Conservation (phyloP, 2,329 filamentous ascomycete species). For the Epichloe coenophiala region DNA sequence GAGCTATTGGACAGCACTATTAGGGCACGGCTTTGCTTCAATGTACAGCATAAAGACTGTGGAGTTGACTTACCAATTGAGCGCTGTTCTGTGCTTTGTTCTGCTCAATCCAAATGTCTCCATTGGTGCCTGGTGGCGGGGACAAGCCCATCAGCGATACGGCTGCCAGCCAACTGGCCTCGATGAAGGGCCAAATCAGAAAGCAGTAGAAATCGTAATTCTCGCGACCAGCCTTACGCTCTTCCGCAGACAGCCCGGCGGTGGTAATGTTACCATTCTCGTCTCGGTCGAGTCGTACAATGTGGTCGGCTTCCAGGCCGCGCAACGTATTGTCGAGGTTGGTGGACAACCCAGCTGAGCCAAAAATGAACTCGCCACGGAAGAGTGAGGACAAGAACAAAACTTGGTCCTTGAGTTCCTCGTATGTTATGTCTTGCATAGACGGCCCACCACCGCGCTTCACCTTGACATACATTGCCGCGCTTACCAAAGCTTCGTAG, state of each 20-base stretch:
- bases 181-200: conserved; percentile 95
- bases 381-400: conserved; percentile 87
- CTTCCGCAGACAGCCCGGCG: conserved; percentile 62
- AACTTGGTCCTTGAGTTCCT: conserved; percentile 64
- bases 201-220: conserved; percentile 99
- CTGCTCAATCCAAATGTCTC: conserved; percentile 65
- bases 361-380: conserved; percentile 93
- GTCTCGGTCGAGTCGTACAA: conserved; percentile 55
- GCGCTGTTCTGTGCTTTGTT: conserved; percentile 69
- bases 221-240: conserved; percentile 69
- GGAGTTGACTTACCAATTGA: conserved; percentile 47
- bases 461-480: conserved; percentile 77
- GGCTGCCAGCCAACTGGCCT: conserved; percentile 83
- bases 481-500: conserved; percentile 78
- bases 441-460: conserved; percentile 81
- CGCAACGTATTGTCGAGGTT: conserved; percentile 73
- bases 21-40: not conserved
- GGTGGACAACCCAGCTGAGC: conserved; percentile 63
- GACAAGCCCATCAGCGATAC: conserved; percentile 79
- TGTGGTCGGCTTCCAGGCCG: conserved; percentile 63
- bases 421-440: conserved; percentile 65
- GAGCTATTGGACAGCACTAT: conserved; percentile 35
- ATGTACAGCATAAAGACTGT: not conserved
- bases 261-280: conserved; percentile 42
- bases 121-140: conserved; percentile 46